phyloP scores from a whole-genome alignment of 805 yeast genomes.

The Metschnikowia lachancei region DNA sequence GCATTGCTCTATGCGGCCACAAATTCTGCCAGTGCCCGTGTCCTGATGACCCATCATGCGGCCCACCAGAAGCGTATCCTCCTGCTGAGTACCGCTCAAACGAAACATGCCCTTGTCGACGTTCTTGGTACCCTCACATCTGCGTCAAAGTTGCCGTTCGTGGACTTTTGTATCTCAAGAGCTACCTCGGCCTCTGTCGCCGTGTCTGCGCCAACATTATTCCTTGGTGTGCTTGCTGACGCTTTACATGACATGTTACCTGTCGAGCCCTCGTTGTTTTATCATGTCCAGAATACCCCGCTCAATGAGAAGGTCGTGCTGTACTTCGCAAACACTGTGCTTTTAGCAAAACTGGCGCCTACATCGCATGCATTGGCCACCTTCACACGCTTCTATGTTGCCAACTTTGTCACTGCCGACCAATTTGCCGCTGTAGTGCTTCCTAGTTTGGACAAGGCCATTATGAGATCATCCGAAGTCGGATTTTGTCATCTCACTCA shows the following conservation, averaged over 20 bases:
- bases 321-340: constrained; percentile 36
- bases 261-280: constrained; percentile 23
- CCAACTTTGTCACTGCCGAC: constrained; percentile 38
- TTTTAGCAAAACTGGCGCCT: constrained; percentile 47
- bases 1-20: constrained; percentile 41
- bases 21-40: constrained; percentile 26
- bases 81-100: constrained; percentile 29
- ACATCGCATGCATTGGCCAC: constrained; percentile 31
- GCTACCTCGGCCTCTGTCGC: constrained; percentile 3
- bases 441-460: constrained; percentile 69
- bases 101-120: constrained; percentile 24
- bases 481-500: constrained; percentile 58
- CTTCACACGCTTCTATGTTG: constrained; percentile 44
- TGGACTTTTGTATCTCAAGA: constrained; percentile 5
- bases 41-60: constrained; percentile 18
- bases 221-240: constrained; percentile 26
- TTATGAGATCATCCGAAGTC: constrained; percentile 74
- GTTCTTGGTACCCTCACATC: constrained; percentile 7
- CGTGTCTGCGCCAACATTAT: constrained; percentile 16
- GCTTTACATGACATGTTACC: constrained; percentile 27
- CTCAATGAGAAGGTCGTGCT: constrained; percentile 17
- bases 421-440: constrained; percentile 40
- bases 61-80: constrained; percentile 24
- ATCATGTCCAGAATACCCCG: constrained; percentile 13
- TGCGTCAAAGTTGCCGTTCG: not conserved